Evolutionary conservation across 2,329 filamentous ascomycete species (phyloP), one percentile per base, ranked within the genome.

Genomic region (Paecilomyces variotii): DNA sequence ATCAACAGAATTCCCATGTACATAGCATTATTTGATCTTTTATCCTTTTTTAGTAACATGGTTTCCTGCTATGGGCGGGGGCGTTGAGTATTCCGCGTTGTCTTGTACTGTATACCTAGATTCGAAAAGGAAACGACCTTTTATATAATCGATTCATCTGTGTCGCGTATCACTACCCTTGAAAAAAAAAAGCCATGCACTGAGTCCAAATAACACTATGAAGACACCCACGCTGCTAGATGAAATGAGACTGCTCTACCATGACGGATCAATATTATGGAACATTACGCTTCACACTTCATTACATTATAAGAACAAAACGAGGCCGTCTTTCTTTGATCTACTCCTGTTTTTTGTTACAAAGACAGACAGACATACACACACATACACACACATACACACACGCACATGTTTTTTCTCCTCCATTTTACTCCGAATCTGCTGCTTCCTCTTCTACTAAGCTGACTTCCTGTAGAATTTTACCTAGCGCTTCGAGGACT

Each of bases 381-480:
- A 39, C 14, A 34, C 1, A 34, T 45, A 45, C 9, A 45, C n/a
- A 45, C 35, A 45, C 4, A 9, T 1, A 45, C 19, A 45, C n/a
- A 7, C n/a, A n/a, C 14, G 9, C 14, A 45, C 5, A 45, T 14
- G 19, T 19, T 19, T 14, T 6, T 53, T 39, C 54, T 57, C 63
- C 62, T 32, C 58, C 53, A 51, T 62, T 59, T 27, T 39, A 45
- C 9, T 60, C 60, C 5, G 57, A 57, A 14, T 59, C 62, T 27
- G 55, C 55, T 26, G 61, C 59, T 54, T 53, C 56, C 25, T 56
- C 58, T 7, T 51, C 56, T 25, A 57, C 26, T 19, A 52, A 27
- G 45, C 53, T 86, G 27, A 90, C 81, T 30, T 83, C 82, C 56
- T 85, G 81, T 61, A 91, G 72, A 11, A 85, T 84, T 66, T 81